Evolutionary conservation across 2,329 filamentous ascomycete genomes (phyloP).

Genomic region (Diaporthe citriasiana): DNA sequence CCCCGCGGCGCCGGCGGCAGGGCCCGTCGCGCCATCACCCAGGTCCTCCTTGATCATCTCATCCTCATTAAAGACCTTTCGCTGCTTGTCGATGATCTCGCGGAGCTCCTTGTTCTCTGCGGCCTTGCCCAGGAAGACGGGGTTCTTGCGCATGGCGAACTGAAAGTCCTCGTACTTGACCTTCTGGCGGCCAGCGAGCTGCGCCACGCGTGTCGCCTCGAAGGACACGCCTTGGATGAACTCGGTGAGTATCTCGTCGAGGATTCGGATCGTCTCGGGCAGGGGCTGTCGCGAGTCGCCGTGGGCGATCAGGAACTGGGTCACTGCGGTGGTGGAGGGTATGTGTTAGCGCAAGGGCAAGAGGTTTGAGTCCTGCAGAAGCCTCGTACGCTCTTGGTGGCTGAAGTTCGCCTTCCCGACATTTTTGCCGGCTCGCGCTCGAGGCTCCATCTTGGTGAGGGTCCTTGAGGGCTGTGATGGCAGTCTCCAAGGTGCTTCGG

Average conservation of each 20-base stretch:
- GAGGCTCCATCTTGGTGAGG: constrained; percentile 75
- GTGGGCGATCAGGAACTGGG: constrained; percentile 82
- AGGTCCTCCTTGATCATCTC: constrained; percentile 54
- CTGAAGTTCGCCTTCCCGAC: constrained; percentile 87
- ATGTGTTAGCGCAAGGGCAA: constrained; percentile 12
- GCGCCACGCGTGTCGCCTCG: constrained; percentile 86
- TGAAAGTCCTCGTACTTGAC: constrained; percentile 99
- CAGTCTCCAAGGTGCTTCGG: neutral
- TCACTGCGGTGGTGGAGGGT: constrained; percentile 63
- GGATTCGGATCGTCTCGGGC: constrained; percentile 84
- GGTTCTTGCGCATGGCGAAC: constrained; percentile 90
- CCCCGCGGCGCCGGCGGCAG: neutral
- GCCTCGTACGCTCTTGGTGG: constrained; percentile 74
- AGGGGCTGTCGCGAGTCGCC: constrained; percentile 85
- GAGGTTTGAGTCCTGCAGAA: neutral
- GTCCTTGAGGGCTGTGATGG: constrained; percentile 5
- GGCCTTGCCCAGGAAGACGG: constrained; percentile 87
- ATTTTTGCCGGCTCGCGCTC: constrained; percentile 83
- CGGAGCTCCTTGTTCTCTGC: constrained; percentile 92
- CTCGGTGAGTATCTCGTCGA: constrained; percentile 97
- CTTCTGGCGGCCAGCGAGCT: constrained; percentile 91
- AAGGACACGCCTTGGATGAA: constrained; percentile 96
- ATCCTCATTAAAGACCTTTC: constrained; percentile 81
- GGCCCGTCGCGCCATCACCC: constrained; percentile 23
- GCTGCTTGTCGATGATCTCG: constrained; percentile 84